These are phyloP conservation scores for Candida orba DNA, from an alignment of 805 yeast genomes.

Conservation along the genomic window DNA sequence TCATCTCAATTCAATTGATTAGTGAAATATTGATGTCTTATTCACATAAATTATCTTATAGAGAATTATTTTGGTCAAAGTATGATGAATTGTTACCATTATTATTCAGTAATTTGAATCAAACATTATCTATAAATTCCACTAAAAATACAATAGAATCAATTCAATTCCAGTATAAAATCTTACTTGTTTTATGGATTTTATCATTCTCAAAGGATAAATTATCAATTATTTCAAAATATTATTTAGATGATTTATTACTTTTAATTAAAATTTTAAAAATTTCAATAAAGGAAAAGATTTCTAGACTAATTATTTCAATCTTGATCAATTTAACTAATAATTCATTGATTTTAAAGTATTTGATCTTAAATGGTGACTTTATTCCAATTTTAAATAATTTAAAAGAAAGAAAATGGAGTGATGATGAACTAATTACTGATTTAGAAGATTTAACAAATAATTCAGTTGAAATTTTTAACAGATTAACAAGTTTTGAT, in stretches of 20 bases:
- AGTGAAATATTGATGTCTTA: constrained; percentile 45
- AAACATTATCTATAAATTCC: constrained; percentile 18
- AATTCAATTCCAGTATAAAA: constrained; percentile 73
- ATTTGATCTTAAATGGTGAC: constrained; percentile 63
- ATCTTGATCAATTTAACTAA: constrained; percentile 56
- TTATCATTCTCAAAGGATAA: constrained; percentile 59
- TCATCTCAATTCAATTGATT: constrained; percentile 56
- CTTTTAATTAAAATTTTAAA: constrained; percentile 49
- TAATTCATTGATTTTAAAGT: constrained; percentile 49
- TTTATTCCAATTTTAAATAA: constrained; percentile 63
- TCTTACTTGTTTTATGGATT: constrained; percentile 76
- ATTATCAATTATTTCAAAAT: constrained; percentile 46
- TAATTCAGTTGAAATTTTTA: constrained; percentile 63
- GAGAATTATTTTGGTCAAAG: constrained; percentile 42
- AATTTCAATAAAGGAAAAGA: constrained; percentile 85
- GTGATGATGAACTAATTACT: constrained; percentile 80
- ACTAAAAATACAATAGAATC: constrained; percentile 17
- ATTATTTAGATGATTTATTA: constrained; percentile 41
- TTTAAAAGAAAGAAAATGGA: constrained; percentile 82
- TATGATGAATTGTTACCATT: constrained; percentile 39
- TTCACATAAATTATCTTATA: constrained; percentile 36
- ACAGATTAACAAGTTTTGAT: constrained; percentile 82
- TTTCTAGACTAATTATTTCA: constrained; percentile 77
- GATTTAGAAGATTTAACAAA: constrained; percentile 58
- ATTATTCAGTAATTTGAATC: constrained; percentile 39